Percentiles rank a stretch among this genome's conserved stretches.
Evolutionary conservation across 305 asterid species (phyloP).

Genomic region (Fraxinus dipetala): DNA sequence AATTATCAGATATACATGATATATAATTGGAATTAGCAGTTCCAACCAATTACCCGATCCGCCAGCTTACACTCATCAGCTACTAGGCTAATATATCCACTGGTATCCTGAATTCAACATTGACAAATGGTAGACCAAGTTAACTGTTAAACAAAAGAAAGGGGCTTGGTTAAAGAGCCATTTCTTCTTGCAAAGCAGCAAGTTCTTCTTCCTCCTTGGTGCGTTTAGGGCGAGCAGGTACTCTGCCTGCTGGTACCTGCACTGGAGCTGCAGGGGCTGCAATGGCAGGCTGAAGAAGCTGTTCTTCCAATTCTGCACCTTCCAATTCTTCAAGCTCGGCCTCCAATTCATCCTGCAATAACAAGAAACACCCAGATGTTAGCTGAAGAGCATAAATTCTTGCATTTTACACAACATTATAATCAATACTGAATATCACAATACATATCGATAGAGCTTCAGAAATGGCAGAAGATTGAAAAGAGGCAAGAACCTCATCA

Average conservation of each 20-base stretch:
- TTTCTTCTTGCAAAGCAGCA: constrained; percentile 52
- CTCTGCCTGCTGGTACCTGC: constrained; percentile 32
- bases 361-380: not conserved
- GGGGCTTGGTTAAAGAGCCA: constrained; percentile 29
- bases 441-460: not conserved
- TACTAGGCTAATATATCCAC: not conserved
- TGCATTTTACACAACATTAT: not conserved
- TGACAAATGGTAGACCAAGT: not conserved
- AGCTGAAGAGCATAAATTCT: not conserved
- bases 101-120: not conserved
- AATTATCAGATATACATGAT: not conserved
- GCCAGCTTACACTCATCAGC: not conserved
- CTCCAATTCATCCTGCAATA: constrained; percentile 49
- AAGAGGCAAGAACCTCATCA: constrained; percentile 35
- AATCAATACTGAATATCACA: not conserved
- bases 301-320: constrained; percentile 47
- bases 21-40: not conserved
- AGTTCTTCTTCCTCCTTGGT: constrained; percentile 52
- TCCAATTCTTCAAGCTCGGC: constrained; percentile 52
- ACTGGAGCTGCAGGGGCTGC: constrained; percentile 39
- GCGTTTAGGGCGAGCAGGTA: constrained; percentile 31
- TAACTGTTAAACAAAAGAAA: constrained; percentile 6
- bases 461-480: not conserved
- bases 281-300: constrained; percentile 46
- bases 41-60: not conserved